A percentile compares a stretch with the other conserved stretches of the same genome.
These are phyloP conservation scores for Juncus inflexus DNA, from an alignment of 176 grass and related monocot species.

Conservation along the genomic window DNA sequence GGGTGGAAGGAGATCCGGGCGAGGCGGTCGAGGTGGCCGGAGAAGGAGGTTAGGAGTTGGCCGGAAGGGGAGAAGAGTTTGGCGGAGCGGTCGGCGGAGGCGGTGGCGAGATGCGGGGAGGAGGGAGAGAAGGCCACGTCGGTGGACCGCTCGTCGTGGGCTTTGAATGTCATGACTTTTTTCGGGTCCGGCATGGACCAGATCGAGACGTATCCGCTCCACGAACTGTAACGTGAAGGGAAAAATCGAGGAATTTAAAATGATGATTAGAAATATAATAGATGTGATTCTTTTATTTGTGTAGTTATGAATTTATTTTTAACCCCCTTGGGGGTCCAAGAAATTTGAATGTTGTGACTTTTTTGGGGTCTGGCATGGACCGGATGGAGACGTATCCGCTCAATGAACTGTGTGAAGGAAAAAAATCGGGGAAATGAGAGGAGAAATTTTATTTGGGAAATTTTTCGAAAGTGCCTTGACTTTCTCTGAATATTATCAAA, in stretches of 20 bases:
- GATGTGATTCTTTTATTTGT: too few relatives aligned
- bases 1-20: slow-evolving; percentile 88
- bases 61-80: slow-evolving; percentile 80
- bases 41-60: slow-evolving; percentile 69
- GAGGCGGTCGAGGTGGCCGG: slow-evolving; percentile 94
- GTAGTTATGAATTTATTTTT: too few relatives aligned
- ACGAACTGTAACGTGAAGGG: slow-evolving; percentile 55
- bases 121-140: slow-evolving; percentile 88
- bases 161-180: slow-evolving; percentile 67
- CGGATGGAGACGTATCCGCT: slow-evolving; percentile 78
- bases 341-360: slow-evolving; percentile 57
- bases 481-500: too few relatives aligned
- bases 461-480: too few relatives aligned
- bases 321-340: too few relatives aligned
- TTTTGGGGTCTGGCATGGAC: slow-evolving; percentile 89
- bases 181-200: slow-evolving; percentile 95
- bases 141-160: slow-evolving; percentile 86
- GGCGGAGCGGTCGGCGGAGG: slow-evolving; percentile 83
- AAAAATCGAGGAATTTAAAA: too few relatives aligned
- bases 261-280: too few relatives aligned
- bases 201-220: slow-evolving; percentile 76
- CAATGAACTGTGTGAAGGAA: slow-evolving; percentile 57
- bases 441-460: too few relatives aligned
- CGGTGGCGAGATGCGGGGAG: slow-evolving; percentile 60
- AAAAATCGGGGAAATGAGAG: too few relatives aligned